Evolutionary conservation across 208 protist species (phyloP).

Genomic region (Trypanosoma congolense): DNA sequence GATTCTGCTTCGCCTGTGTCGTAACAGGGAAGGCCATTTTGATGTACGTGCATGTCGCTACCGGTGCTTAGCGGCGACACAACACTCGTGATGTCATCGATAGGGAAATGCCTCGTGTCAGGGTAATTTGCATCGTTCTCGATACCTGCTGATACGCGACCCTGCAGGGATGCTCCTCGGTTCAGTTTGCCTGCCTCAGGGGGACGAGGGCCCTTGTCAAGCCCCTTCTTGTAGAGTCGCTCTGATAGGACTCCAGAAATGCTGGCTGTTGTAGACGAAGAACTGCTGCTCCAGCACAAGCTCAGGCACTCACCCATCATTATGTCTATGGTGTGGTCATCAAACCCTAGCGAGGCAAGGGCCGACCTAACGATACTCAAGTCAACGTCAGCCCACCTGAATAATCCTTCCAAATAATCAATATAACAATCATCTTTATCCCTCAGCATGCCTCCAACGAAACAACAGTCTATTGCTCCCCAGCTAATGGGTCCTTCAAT

Average conservation of each 20-base stretch:
- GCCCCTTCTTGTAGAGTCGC: background rate
- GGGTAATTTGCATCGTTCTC: too few relatives aligned
- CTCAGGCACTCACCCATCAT: constrained; percentile 46
- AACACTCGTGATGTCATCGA: background rate
- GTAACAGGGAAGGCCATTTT: background rate
- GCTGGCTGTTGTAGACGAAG: constrained; percentile 1
- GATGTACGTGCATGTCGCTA: background rate
- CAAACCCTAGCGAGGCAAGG: constrained; percentile 42
- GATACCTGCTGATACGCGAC: too few relatives aligned
- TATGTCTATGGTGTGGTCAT: constrained; percentile 24
- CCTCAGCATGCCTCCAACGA: constrained; percentile 36
- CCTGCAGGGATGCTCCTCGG: too few relatives aligned
- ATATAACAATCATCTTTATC: constrained; percentile 46
- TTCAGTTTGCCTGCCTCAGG: too few relatives aligned
- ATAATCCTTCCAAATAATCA: constrained; percentile 36
- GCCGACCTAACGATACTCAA: constrained; percentile 42
- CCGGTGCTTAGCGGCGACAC: background rate
- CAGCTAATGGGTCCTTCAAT: too few relatives aligned
- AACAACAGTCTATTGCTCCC: too few relatives aligned
- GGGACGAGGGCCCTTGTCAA: too few relatives aligned
- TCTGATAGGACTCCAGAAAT: background rate
- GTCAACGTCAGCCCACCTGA: constrained; percentile 30
- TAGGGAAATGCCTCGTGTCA: background rate
- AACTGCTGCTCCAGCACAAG: constrained; percentile 6
- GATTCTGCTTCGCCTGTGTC: background rate